Conservation (phyloP, 495 filamentous ascomycete genomes). For the Penicillium herquei region DNA sequence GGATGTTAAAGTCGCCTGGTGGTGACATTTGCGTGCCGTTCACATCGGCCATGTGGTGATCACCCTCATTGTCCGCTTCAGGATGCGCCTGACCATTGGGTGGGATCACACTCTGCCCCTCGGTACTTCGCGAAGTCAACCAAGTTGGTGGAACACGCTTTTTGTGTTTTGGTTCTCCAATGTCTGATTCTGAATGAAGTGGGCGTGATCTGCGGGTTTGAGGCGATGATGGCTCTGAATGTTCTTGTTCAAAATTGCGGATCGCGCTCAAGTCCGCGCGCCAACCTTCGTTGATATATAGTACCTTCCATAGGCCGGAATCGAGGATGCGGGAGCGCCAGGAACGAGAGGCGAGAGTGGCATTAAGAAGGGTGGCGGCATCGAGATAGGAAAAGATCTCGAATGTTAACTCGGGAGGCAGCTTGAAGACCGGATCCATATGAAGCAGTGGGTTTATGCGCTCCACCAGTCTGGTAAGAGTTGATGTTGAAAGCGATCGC, state of each 20-base stretch:
- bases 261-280: constrained; percentile 66
- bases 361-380: constrained; percentile 69
- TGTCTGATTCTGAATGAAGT: constrained; percentile 44
- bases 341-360: constrained; percentile 71
- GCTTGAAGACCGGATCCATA: constrained; percentile 81
- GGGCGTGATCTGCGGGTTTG: constrained; percentile 45
- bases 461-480: constrained; percentile 74
- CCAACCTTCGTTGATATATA: constrained; percentile 86
- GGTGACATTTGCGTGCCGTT: constrained; percentile 20
- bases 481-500: constrained; percentile 69
- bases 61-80: constrained; percentile 48
- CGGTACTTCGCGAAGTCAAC: constrained; percentile 33
- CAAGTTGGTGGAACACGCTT: constrained; percentile 48
- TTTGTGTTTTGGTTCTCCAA: constrained; percentile 49
- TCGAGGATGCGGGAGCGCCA: constrained; percentile 86
- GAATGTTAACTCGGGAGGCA: constrained; percentile 85
- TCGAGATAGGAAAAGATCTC: constrained; percentile 86
- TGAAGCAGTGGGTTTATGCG: constrained; percentile 75
- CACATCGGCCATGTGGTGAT: constrained; percentile 48
- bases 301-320: constrained; percentile 76
- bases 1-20: constrained; percentile 2
- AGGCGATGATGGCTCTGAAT: constrained; percentile 40
- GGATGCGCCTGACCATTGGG: constrained; percentile 17
- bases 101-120: background rate
- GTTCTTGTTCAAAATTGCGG: constrained; percentile 60